phyloP scores from a whole-genome alignment of 768 basidiomycete species.

The Pleurotus salmoneostramineus region DNA sequence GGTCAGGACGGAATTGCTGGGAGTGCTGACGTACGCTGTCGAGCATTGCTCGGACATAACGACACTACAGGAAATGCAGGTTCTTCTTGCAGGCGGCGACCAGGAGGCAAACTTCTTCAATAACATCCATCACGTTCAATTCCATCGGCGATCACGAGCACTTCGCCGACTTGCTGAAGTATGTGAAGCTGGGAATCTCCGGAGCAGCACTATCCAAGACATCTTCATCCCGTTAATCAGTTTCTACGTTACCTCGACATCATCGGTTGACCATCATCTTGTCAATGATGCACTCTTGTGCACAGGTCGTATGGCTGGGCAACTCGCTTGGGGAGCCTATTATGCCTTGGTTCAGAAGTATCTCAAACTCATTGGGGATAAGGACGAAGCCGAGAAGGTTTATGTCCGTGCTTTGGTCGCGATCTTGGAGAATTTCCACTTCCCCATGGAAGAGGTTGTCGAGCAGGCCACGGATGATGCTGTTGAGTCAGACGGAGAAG shows the following conservation, averaged over 20 bases:
- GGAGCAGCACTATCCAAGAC: constrained; percentile 69
- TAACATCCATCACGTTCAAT: constrained; percentile 92
- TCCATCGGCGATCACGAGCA: constrained; percentile 85
- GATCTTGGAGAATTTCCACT: constrained; percentile 88
- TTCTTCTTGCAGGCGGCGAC: constrained; percentile 81
- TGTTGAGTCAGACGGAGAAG: constrained; percentile 24
- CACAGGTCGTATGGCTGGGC: constrained; percentile 72
- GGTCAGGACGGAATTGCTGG: constrained; percentile 81
- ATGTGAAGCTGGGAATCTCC: constrained; percentile 59
- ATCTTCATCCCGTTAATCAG: constrained; percentile 85
- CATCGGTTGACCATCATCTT: constrained; percentile 76
- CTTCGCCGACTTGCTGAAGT: constrained; percentile 80
- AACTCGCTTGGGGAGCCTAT: constrained; percentile 83
- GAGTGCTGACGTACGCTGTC: constrained; percentile 75
- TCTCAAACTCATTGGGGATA: constrained; percentile 61
- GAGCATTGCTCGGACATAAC: constrained; percentile 54
- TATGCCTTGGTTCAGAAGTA: constrained; percentile 78
- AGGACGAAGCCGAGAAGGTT: constrained; percentile 70
- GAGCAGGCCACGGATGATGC: constrained; percentile 26
- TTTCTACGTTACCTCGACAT: constrained; percentile 66
- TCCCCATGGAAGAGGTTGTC: constrained; percentile 68
- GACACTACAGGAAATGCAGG: constrained; percentile 73
- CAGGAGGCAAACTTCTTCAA: constrained; percentile 96
- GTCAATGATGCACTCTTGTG: constrained; percentile 85
- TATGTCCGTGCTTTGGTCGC: constrained; percentile 84